Evolutionary conservation across 768 basidiomycete species (phyloP).

Genomic region (Tulasnella sp.): DNA sequence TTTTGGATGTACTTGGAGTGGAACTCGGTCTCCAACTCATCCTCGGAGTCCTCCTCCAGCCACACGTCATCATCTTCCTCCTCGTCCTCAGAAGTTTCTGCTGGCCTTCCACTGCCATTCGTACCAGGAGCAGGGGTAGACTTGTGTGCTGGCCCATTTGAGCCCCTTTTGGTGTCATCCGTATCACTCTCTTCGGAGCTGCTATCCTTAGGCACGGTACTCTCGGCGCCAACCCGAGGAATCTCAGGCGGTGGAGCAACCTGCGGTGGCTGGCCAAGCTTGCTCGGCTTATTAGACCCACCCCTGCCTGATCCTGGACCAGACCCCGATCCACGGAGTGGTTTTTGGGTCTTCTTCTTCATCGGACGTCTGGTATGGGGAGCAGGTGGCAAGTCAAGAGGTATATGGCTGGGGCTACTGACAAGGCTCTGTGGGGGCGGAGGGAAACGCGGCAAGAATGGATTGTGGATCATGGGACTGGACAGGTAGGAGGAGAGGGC

Average conservation of each 20-base stretch:
- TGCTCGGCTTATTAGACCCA: not conserved
- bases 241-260: not conserved
- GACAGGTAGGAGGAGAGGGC: constrained; percentile 15
- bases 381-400: constrained; percentile 2
- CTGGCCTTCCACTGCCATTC: not conserved
- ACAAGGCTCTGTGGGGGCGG: constrained; percentile 1
- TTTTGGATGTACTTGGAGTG: constrained; percentile 16
- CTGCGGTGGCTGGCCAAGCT: not conserved
- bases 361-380: not conserved
- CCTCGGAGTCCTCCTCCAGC: constrained; percentile 16
- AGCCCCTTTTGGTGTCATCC: constrained; percentile 10
- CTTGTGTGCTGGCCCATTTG: not conserved
- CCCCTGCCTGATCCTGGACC: not conserved
- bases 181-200: constrained; percentile 14
- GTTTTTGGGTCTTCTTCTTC: constrained; percentile 13
- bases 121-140: not conserved
- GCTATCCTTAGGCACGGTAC: constrained; percentile 13
- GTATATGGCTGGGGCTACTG: not conserved
- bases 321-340: not conserved
- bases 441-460: constrained; percentile 17
- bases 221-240: constrained; percentile 13
- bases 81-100: constrained; percentile 13
- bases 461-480: constrained; percentile 14
- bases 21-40: constrained; percentile 17
- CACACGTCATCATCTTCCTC: constrained; percentile 19